These are phyloP conservation scores for Flagelloscypha sp. DNA, from an alignment of 768 basidiomycete species.

Conservation along the genomic window DNA sequence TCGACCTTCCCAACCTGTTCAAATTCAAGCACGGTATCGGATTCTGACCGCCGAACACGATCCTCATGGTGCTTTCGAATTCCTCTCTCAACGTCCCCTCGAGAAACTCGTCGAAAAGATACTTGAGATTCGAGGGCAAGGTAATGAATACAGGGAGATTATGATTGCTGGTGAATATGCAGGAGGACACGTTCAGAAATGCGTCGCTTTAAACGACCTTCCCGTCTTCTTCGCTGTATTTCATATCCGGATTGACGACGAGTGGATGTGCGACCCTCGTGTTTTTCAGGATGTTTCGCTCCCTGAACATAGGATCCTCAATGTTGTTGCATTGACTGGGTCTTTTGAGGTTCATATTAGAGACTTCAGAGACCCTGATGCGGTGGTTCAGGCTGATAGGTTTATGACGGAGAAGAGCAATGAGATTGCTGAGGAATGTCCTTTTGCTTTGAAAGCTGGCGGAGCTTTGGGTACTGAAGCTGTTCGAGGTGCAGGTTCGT, in stretches of 20 bases:
- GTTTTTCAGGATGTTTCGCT: slow-evolving; percentile 12
- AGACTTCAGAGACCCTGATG: not conserved
- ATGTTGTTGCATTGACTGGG: slow-evolving; percentile 10
- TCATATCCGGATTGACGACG: slow-evolving; percentile 15
- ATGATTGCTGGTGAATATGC: slow-evolving; percentile 13
- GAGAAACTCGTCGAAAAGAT: slow-evolving; percentile 13
- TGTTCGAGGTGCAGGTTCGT: slow-evolving; percentile 6
- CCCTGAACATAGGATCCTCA: slow-evolving; percentile 12
- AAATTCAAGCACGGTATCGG: slow-evolving; percentile 15
- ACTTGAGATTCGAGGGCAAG: slow-evolving; percentile 8
- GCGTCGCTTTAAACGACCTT: slow-evolving; percentile 11
- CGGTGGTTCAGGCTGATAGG: slow-evolving; percentile 4
- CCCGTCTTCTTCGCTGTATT: slow-evolving; percentile 16
- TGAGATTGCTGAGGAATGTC: slow-evolving; percentile 13
- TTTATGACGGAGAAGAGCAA: slow-evolving; percentile 12
- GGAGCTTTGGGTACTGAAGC: slow-evolving; percentile 8
- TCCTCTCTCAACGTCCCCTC: slow-evolving; percentile 14
- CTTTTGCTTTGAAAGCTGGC: slow-evolving; percentile 11
- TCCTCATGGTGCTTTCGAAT: slow-evolving; percentile 9
- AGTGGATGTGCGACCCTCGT: slow-evolving; percentile 14
- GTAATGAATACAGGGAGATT: slow-evolving; percentile 8
- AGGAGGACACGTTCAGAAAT: slow-evolving; percentile 14
- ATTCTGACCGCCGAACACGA: slow-evolving; percentile 11
- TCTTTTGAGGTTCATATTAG: slow-evolving; percentile 14
- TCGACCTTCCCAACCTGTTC: too few relatives aligned